A percentile compares a stretch with the other conserved stretches of the same genome.
Evolutionary conservation across 345 rosid genomes (phyloP).

Genomic region (Microcos paniculata): DNA sequence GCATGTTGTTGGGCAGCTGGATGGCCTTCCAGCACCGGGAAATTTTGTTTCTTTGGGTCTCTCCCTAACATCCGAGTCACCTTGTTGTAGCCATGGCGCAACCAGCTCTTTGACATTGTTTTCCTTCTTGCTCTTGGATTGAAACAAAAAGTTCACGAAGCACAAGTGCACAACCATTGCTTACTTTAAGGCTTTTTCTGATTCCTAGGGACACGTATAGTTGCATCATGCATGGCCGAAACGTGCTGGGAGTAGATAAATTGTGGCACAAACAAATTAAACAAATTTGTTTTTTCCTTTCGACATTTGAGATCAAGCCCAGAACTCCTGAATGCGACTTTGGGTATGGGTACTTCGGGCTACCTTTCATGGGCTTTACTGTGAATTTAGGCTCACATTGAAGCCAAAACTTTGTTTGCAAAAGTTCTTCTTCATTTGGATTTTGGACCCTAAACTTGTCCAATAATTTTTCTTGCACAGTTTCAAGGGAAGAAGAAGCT

Average conservation of each 20-base stretch:
- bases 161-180: no score
- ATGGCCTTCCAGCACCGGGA: not conserved
- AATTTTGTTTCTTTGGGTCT: slow-evolving; percentile 11
- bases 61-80: not conserved
- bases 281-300: not conserved
- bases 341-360: not conserved
- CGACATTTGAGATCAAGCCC: not conserved
- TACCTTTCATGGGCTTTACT: not conserved
- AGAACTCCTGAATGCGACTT: not conserved
- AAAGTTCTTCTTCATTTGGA: not conserved
- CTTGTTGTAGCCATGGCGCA: not conserved
- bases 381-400: not conserved
- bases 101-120: slow-evolving; percentile 26
- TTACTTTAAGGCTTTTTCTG: no score
- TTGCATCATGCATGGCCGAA: slow-evolving; percentile 9
- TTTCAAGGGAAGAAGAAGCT: not conserved
- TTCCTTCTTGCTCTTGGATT: no score
- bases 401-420: not conserved
- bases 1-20: slow-evolving; percentile 36
- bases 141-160: no score
- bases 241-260: not conserved
- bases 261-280: not conserved
- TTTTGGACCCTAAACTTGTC: not conserved
- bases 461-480: not conserved
- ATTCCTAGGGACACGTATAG: no score